Evolutionary conservation across 306 rosid species (phyloP), one percentile per base, ranked within the genome.

Genomic region (Ormosia semicastrata): DNA sequence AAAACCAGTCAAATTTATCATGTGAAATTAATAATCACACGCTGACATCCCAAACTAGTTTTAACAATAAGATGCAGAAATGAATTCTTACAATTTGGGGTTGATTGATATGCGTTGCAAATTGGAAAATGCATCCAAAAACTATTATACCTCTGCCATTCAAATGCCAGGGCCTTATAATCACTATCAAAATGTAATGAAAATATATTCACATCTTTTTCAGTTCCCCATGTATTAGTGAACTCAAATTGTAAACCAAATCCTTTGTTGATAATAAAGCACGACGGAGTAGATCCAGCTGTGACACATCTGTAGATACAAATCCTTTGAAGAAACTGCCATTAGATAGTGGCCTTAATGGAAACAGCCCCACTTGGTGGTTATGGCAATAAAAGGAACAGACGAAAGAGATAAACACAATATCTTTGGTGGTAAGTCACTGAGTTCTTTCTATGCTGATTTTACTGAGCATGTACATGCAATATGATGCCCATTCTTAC

Each of bases 71-170:
- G 47, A 36, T 36, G 52, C 17, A 36, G 36, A 44, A 58, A 33
- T 47, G 32, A 11, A 71, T 80, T 71, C 40, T 43, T 71, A 33
- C 84, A 17, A 13, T n/a, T 54, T 78, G 65, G 66, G 53, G 60
- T 14, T 77, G 74, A 37, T 52, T 17, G 41, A 29, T 13, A 46
- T 37, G 53, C 46, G 2, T 15, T 12, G 8, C 46, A 46, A 65
- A 18, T 58, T 58, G 64, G 53, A 70, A 69, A 58, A 64, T 39
- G 17, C 6, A 37, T 72, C 54, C n/a, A 63, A 63, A 75, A 56
- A 50, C 50, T 46, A 36, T 18, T 9, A 71, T 50, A 49, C 78
- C 4, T 70, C 71, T 18, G 66, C n/a, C 56, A 15, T 49, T 58
- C 40, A 39, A 69, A 81, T 41, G 39, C 3, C 67, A 39, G 68